A percentile compares a stretch with the other conserved stretches of the same genome.
Evolutionary conservation across 139 green algal genomes (phyloP).

Genomic region (Asterochloris sp.): DNA sequence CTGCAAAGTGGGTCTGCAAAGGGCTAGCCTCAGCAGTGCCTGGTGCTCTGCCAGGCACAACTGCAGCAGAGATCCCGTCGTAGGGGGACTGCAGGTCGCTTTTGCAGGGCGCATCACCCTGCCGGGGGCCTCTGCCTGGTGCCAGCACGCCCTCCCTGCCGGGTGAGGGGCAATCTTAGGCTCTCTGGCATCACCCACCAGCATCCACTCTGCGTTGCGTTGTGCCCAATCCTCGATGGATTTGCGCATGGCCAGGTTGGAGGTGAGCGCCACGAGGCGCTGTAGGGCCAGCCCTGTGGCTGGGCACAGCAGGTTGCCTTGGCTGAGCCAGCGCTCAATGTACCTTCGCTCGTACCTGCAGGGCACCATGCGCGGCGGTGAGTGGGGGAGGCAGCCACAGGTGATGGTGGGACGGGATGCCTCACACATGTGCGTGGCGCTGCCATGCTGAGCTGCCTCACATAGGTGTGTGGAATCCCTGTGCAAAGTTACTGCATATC

Average conservation of each 20-base stretch:
- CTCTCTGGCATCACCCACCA: constrained; percentile 27
- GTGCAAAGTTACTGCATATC: background rate
- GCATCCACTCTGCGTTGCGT: constrained; percentile 43
- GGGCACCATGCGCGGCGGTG: background rate
- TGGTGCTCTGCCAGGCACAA: too few relatives aligned
- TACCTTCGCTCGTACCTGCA: constrained; percentile 44
- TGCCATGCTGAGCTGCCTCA: background rate
- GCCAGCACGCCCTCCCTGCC: background rate
- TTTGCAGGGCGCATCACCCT: too few relatives aligned
- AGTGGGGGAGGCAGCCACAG: too few relatives aligned
- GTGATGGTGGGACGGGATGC: background rate
- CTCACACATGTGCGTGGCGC: background rate
- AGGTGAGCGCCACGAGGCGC: constrained; percentile 36
- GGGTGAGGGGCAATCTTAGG: too few relatives aligned
- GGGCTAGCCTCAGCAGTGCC: too few relatives aligned
- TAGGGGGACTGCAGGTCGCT: too few relatives aligned
- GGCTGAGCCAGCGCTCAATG: constrained; percentile 43
- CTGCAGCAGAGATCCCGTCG: too few relatives aligned
- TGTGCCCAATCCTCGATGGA: constrained; percentile 52
- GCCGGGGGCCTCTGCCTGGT: too few relatives aligned
- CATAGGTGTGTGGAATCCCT: background rate
- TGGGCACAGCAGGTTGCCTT: constrained; percentile 45
- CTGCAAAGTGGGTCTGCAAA: too few relatives aligned
- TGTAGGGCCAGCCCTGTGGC: constrained; percentile 41
- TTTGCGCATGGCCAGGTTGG: constrained; percentile 46